Evolutionary conservation across 2,329 filamentous ascomycete genomes (phyloP).

Genomic region (Aulographum hederae): DNA sequence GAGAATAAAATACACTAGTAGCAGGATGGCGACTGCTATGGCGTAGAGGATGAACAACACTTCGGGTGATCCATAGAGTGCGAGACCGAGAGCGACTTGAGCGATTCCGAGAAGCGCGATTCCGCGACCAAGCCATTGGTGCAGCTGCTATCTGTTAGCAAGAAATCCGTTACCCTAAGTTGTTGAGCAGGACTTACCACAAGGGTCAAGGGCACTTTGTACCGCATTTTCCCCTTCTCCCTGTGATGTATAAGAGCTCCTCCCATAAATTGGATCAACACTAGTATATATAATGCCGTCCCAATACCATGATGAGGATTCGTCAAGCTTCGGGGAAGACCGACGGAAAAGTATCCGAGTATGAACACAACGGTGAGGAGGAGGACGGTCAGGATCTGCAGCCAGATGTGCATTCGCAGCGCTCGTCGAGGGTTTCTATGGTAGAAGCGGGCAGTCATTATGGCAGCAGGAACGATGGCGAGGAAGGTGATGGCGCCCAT

Average conservation of each 20-base stretch:
- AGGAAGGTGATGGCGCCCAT: conserved; percentile 58
- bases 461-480: conserved; percentile 52
- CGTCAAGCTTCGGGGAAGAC: conserved; percentile 48
- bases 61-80: conserved; percentile 79
- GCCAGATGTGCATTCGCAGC: conserved; percentile 52
- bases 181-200: conserved; percentile 32
- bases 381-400: conserved; percentile 51
- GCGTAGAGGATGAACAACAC: conserved; percentile 73
- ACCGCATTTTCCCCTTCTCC: conserved; percentile 32
- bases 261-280: conserved; percentile 52
- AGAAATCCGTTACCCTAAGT: not conserved
- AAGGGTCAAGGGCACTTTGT: conserved; percentile 37
- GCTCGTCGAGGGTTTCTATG: conserved; percentile 40
- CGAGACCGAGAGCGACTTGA: conserved; percentile 77
- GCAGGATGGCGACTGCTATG: conserved; percentile 53
- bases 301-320: conserved; percentile 80
- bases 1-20: conserved; percentile 63
- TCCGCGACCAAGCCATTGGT: conserved; percentile 71
- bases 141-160: conserved; percentile 36
- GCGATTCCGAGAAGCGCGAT: conserved; percentile 67
- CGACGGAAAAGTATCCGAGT: conserved; percentile 63
- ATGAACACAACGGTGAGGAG: conserved; percentile 55
- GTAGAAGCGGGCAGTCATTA: conserved; percentile 58
- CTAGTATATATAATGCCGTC: conserved; percentile 55
- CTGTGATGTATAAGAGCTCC: conserved; percentile 44